Evolutionary conservation across 352 stramenopile species (phyloP), one percentile per base, ranked within the genome.

Genomic region (Pythium phragmiticola): DNA sequence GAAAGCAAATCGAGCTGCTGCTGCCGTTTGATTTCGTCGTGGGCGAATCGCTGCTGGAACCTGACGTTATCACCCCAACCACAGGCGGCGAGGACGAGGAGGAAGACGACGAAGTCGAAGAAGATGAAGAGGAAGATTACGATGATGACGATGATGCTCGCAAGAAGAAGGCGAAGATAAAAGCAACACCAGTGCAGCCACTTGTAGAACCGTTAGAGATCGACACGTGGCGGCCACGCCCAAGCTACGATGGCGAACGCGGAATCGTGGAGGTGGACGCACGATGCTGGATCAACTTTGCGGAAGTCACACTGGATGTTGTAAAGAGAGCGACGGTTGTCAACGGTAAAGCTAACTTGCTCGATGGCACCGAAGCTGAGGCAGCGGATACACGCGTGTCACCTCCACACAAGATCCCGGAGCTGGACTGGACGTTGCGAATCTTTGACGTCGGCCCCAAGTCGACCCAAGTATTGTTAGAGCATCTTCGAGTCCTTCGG

Each of bases 21-120:
- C 56, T 94, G 9, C 82, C 84, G 8, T 66, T 84, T 7, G 82
- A 89, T 52, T 89, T 77, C 55, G 73, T 84, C 23, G 78, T 92
- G 0, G 82, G 84, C 0, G 78, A 89, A 3, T 65, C 57, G 4
- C 14, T 61, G n/a, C 19, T 94, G 26, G 76, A 87, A 55, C 41
- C 63, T 6, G 65, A n/a, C 7, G 26, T n/a, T 46, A 54, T 21
- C 13, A n/a, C 3, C 16, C 17, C 17, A 55, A 28, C 28, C 1
- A 45, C 9, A 23, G 53, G 50, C 16, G 57, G 54, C 5, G 66
- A 66, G 2, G 72, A 63, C n/a, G 66, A 73, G 4, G 74, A 74
- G 2, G 71, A 73, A 0, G 75, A 75, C 4, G 69, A 73, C 0
- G 78, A 84, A 0, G 68, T 78, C 0, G 75, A 82, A 0, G 66